Percentiles rank a stretch among this genome's conserved stretches.
Evolutionary conservation across 2,329 filamentous ascomycete species (phyloP).

Genomic region (Leptographium flavum): DNA sequence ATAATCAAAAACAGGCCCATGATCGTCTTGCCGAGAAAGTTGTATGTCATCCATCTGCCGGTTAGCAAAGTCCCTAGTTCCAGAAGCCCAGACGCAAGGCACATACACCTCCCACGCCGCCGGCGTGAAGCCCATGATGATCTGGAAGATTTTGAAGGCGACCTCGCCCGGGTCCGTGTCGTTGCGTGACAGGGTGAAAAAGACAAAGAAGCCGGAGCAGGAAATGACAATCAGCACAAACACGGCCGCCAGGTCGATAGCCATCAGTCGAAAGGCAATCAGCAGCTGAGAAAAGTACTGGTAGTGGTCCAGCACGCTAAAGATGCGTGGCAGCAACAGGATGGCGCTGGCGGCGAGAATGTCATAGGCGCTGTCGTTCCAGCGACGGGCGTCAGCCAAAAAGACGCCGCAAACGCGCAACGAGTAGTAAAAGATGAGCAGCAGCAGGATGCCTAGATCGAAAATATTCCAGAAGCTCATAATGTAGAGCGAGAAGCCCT

Average conservation of each 20-base stretch:
- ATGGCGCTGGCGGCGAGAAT: conserved; percentile 87
- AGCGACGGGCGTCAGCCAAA: conserved; percentile 57
- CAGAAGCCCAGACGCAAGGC: too few relatives aligned
- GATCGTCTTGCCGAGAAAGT: conserved; percentile 60
- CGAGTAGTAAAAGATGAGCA: conserved; percentile 81
- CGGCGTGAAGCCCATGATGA: conserved; percentile 90
- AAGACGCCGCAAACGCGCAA: conserved; percentile 81
- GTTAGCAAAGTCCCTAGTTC: conserved; percentile 12
- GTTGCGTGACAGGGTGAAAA: conserved; percentile 70
- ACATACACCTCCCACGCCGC: conserved; percentile 79
- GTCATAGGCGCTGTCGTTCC: conserved; percentile 81
- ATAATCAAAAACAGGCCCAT: conserved; percentile 80
- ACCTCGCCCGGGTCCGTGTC: conserved; percentile 57
- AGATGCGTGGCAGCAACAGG: conserved; percentile 76
- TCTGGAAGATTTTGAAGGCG: conserved; percentile 86
- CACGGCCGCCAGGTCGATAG: conserved; percentile 72
- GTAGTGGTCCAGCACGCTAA: conserved; percentile 87
- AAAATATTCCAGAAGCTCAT: conserved; percentile 98
- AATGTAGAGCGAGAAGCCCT: conserved; percentile 90
- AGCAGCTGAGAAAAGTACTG: conserved; percentile 91
- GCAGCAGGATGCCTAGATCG: conserved; percentile 73
- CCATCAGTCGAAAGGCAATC: conserved; percentile 91
- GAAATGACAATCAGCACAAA: conserved; percentile 72
- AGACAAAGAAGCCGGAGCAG: conserved; percentile 91
- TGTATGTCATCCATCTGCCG: conserved; percentile 54